Base-by-base conservation (phyloP, 169 alveolate species). In the Eimeria falciformis region DNA sequence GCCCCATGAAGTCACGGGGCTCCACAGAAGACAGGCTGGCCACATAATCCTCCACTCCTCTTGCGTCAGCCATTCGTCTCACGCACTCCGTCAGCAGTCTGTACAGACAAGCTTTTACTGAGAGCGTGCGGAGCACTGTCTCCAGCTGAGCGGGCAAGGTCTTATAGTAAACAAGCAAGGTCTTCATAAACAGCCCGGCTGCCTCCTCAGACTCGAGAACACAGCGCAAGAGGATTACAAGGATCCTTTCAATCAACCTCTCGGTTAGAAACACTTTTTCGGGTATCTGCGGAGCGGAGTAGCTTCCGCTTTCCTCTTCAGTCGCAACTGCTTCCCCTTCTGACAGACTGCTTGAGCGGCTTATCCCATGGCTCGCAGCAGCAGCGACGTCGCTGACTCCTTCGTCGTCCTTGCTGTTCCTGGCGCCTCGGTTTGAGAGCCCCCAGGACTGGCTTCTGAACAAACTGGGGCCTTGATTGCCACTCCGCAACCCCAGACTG, bases 71-170 rank as follows among this genome's bases (percentile, higher is more conserved):
- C 29, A 78, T 55, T 17, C 87, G 87, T 9, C 87, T 18, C 71
- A 47, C 69, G 17, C 87, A 78, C 69, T 78, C 87, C 50, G 87
- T 50, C 50, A 78, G 69, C 69, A 78, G 71, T 18, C 50, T 58
- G 27, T 78, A 78, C 50, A 78, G 47, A 50, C 47, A 27, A 25
- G 87, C 25, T 68, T 78, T 78, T 23, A 78, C 87, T 9, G 66
- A 71, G 45, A 78, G 69, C 7, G 87, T 78, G 3, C 87, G 45
- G 18, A 78, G 27, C 45, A 50, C 69, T 12, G 87, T 58, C 47
- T 78, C 87, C 71, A 78, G 87, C 50, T 78, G 87, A 25, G 62
- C 7, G 9, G 87, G 87, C 53, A 78, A 46, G 53, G 25, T 21
- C 87, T 37, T 78, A 27, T 47, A 78, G 71, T 37, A 11, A 27